Base-by-base conservation (phyloP, 176 grass and related monocot species). In the Hyparrhenia diplandra region DNA sequence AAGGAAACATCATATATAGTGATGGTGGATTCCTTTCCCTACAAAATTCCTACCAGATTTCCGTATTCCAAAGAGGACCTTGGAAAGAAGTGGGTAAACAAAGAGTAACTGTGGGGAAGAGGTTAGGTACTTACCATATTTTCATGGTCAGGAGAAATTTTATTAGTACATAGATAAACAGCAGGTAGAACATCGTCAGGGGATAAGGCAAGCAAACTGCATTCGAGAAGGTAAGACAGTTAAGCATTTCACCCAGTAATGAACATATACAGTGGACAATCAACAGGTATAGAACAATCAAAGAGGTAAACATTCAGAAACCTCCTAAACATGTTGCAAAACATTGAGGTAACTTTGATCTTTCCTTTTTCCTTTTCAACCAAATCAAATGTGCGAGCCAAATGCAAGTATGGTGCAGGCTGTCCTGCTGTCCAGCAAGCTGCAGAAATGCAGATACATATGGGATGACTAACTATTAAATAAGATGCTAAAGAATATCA, bases 251-350 rank as follows among this genome's bases (percentile, higher is more conserved):
- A 31, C 55, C 36, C 8, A 54, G 29, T 34, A 14, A 62, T 51
- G 30, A 74, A 76, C 47, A 94, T 66, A 77, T 58, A 41, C 35
- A 58, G 18, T 78, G 47, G 62, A 52, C 29, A 36, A 83, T 73
- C 54, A 86, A 39, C 51, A 89, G 13, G 27, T 17, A 59, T 43
- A 77, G 27, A 75, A 60, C 59, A 76, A 73, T 58, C 32, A 83
- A 66, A 89, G 79, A 66, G 67, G 72, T 34, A 77, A 59, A 75
- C 30, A 79, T 46, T 83, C 54, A 39, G 57, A 87, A 91, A 98
- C 92, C 95, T 95, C 79, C 92, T 87, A 67, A 95, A 91, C 92
- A 98, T 98, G 76, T 98, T 95, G 82, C 95, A 95, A 86, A 98
- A 89, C 74, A 93, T 95, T 76, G 84, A 20, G 49, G 67, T 89